Base-by-base conservation (phyloP, 164 flowering plant genomes). In the Berberis vulgaris region DNA sequence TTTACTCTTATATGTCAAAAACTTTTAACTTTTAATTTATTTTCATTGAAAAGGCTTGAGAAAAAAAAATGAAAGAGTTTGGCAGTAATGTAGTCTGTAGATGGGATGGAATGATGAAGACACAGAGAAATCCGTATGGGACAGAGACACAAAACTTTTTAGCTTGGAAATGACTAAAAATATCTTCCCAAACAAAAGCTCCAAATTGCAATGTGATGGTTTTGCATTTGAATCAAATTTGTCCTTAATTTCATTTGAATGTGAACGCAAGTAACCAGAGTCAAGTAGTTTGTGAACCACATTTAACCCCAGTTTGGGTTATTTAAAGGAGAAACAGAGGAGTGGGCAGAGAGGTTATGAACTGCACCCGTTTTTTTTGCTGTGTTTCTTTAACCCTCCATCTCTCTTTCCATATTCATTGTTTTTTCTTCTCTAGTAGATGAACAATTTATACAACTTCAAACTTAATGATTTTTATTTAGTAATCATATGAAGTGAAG, bases 181-280 rank as follows among this genome's bases (percentile, higher is more conserved):
- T 26, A 26, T 26, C 26, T 26, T 26, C 26, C 26, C 26, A 0
- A 26, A 26, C 26, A 26, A 26, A 26, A 26, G 26, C 26, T 26
- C 26, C 49, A 26, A 8, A 9, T 11, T 47, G 54, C 45, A 46
- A n/a, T n/a, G n/a, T n/a, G n/a, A n/a, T n/a, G n/a, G n/a, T n/a
- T n/a, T n/a, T n/a, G 54, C 45, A 46, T 61, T 49, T 61, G 42
- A 61, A 6, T 4, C 64, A 7, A 61, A 61, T 61, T 47, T 61
- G 41, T 67, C 69, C 42, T 73, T 69, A 83, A 82, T 80, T 81
- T 81, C 84, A 78, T 76, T 78, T 76, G 58, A 55, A 41, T 55
- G n/a, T 55, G 5, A 8, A n/a, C 11, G 64, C 2, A 5, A 67
- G 73, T 72, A 84, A 84, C 92, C 84, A 78, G 52, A 73, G 92